These are phyloP conservation scores for Rhizoclosmatium sp. DNA, from an alignment of 192 early-diverging fungal genomes.

Conservation along the genomic window DNA sequence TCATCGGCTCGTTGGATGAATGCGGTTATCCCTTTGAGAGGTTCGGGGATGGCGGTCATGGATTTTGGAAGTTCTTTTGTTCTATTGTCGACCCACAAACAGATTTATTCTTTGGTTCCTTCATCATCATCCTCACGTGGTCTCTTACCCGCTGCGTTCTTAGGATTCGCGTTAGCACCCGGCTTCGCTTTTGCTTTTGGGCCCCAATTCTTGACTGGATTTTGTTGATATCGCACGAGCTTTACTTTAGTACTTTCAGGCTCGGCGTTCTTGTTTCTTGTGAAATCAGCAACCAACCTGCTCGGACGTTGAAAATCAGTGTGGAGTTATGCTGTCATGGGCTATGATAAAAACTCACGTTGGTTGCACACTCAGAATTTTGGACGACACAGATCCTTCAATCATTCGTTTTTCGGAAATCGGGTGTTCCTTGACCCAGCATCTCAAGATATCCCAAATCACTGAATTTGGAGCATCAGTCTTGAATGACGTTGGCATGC, in stretches of 20 bases:
- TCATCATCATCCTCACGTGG: not conserved
- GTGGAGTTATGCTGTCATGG: not conserved
- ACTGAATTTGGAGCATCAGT: slow-evolving; percentile 86
- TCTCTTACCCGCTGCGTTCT: not conserved
- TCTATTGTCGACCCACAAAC: not conserved
- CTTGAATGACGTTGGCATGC: slow-evolving; percentile 81
- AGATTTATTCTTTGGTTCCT: not conserved
- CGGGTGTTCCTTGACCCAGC: slow-evolving; percentile 74
- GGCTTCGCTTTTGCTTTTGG: slow-evolving; percentile 71
- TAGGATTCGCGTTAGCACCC: slow-evolving; percentile 6
- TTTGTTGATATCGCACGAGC: slow-evolving; percentile 93
- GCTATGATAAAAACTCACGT: slow-evolving; percentile 32
- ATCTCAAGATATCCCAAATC: slow-evolving; percentile 93
- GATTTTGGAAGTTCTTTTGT: not conserved
- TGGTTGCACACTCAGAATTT: slow-evolving; percentile 62
- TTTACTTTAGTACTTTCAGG: slow-evolving; percentile 80
- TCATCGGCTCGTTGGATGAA: slow-evolving; percentile 88
- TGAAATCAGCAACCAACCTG: slow-evolving; percentile 77
- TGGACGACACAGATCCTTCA: slow-evolving; percentile 65
- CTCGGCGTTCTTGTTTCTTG: slow-evolving; percentile 59
- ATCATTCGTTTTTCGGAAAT: slow-evolving; percentile 70
- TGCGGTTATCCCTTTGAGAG: slow-evolving; percentile 67
- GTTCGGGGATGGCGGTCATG: slow-evolving; percentile 33
- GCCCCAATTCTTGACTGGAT: slow-evolving; percentile 97
- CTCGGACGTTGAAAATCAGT: not conserved